These are phyloP conservation scores for Globisporangium yorkense DNA, from an alignment of 352 stramenopile species.

Conservation along the genomic window DNA sequence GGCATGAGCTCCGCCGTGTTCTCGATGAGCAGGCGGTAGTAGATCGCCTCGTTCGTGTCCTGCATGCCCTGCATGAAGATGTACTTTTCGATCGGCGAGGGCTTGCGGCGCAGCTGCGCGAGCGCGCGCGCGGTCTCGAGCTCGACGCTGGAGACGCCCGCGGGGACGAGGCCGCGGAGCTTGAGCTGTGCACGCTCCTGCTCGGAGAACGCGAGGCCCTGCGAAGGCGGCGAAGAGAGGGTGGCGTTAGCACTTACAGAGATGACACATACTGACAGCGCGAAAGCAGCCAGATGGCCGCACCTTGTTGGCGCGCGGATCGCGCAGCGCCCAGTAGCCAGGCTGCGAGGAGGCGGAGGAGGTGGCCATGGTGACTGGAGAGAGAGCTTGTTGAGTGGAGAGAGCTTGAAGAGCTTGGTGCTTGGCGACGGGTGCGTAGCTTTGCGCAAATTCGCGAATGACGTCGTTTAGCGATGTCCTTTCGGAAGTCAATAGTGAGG, in stretches of 20 bases:
- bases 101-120: conserved; percentile 74
- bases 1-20: conserved; percentile 92
- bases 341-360: conserved; percentile 7
- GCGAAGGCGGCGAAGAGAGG: conserved; percentile 20
- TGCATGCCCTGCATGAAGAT: conserved; percentile 89
- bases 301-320: conserved; percentile 14
- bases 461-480: too few relatives aligned
- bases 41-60: conserved; percentile 87
- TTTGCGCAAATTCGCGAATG: too few relatives aligned
- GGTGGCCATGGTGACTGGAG: neutral
- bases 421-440: neutral
- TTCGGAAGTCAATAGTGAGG: too few relatives aligned
- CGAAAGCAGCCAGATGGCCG: neutral
- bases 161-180: conserved; percentile 90
- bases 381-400: neutral
- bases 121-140: conserved; percentile 84
- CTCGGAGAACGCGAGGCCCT: conserved; percentile 90
- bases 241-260: too few relatives aligned
- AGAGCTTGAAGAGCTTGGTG: too few relatives aligned
- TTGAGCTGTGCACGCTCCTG: conserved; percentile 85
- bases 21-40: conserved; percentile 88
- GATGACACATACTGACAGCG: too few relatives aligned
- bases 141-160: conserved; percentile 72
- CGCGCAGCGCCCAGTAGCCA: conserved; percentile 12
- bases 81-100: conserved; percentile 91